Evolutionary conservation across 352 stramenopile species (phyloP), one percentile per base, ranked within the genome.

Genomic region (Ophiocytium majus): DNA sequence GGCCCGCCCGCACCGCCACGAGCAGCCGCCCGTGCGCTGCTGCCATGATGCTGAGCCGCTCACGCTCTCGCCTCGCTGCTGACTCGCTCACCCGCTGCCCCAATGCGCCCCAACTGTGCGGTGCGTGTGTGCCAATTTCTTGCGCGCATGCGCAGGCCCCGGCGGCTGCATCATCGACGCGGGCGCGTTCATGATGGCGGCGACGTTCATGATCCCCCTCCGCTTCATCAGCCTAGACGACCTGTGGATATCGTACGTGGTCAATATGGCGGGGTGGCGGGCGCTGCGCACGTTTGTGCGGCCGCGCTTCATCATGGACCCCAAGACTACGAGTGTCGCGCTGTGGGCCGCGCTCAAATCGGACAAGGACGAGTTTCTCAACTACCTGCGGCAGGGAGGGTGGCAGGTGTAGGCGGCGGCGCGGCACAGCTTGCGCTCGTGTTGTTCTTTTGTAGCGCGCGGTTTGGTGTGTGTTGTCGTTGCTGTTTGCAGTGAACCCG

Each of bases 361-460:
- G 14, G 66, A 78, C 5, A 78, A 78, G 14, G 66, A 78, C 17
- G 66, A 78, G 5, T 78, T 78, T 78, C 66, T 78, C 5, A 78
- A 5, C 35, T 78, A 78, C 17, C 14, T 78, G 66, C 32, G 66
- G 35, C 5, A 78, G 14, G 66, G 66, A 5, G 66, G 66, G 17
- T 78, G 66, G 66, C 32, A 14, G 14, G 66, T 78, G 35, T 78
- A 78, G 66, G 5, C n/a, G n/a, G n/a, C n/a, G n/a, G n/a, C n/a
- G n/a, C n/a, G n/a, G n/a, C n/a, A n/a, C n/a, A n/a, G n/a, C n/a
- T n/a, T n/a, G n/a, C n/a, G n/a, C n/a, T n/a, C n/a, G n/a, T n/a
- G n/a, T n/a, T n/a, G n/a, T n/a, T n/a, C n/a, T n/a, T n/a, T n/a
- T n/a, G n/a, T n/a, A n/a, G n/a, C n/a, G n/a, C n/a, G n/a, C n/a